Evolutionary conservation across 1,284 basidiomycete genomes (phyloP).

Genomic region (Naganishia cerealis): DNA sequence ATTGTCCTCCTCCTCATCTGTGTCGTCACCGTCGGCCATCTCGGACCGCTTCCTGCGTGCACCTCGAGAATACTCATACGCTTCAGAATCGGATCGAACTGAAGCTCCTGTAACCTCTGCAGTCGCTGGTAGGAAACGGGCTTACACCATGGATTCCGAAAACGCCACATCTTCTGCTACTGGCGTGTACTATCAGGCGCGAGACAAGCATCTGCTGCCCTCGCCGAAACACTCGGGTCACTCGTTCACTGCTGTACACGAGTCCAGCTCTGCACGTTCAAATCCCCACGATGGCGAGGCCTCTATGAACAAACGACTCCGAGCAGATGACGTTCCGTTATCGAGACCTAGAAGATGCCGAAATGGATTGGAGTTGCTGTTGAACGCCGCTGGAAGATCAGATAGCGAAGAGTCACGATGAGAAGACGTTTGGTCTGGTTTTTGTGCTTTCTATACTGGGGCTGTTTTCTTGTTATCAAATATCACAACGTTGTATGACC

Average conservation of each 20-base stretch:
- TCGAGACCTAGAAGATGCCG: background rate
- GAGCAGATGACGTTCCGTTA: background rate
- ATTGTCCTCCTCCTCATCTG: slow-evolving; percentile 6
- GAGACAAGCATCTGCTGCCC: slow-evolving; percentile 17
- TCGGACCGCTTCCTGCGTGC: slow-evolving; percentile 11
- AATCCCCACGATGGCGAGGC: background rate
- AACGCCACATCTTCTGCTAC: background rate
- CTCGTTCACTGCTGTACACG: background rate
- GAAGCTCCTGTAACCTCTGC: background rate
- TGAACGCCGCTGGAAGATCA: slow-evolving; percentile 29
- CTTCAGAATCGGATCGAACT: slow-evolving; percentile 7
- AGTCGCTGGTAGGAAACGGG: slow-evolving; percentile 18
- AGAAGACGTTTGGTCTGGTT: background rate
- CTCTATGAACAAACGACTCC: background rate
- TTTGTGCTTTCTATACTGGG: background rate
- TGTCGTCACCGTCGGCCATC: slow-evolving; percentile 17
- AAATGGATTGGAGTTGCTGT: slow-evolving; percentile 31
- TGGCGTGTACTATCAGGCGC: slow-evolving; percentile 22
- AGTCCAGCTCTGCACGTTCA: background rate
- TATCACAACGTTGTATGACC: background rate
- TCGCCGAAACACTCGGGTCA: background rate
- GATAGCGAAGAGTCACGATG: slow-evolving; percentile 1
- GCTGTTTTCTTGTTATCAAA: background rate
- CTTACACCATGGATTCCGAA: slow-evolving; percentile 6
- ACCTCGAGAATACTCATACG: slow-evolving; percentile 10